Percentiles rank a stretch among this genome's conserved stretches.
These are phyloP conservation scores for Calonectria henricotiae DNA, from an alignment of 2,329 filamentous ascomycete species.

Conservation along the genomic window DNA sequence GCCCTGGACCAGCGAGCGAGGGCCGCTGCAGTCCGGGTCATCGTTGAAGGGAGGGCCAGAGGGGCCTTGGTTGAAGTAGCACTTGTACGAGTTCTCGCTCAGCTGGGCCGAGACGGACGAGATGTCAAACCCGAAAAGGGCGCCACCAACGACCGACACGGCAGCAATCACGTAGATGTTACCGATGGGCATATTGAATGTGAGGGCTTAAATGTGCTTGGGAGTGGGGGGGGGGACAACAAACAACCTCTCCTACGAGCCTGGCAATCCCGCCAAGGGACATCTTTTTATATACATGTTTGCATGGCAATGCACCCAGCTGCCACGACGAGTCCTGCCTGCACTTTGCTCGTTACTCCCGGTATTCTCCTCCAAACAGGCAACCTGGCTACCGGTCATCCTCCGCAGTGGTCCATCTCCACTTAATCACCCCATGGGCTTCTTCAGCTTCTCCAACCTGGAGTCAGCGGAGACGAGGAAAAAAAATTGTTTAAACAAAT, in stretches of 20 bases:
- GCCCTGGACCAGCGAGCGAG: conserved; percentile 64
- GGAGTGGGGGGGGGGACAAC: too few relatives aligned
- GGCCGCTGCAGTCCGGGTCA: conserved; percentile 54
- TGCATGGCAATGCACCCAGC: not conserved
- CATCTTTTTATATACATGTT: not conserved
- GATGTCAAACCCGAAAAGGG: conserved; percentile 51
- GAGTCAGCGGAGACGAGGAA: conserved; percentile 20
- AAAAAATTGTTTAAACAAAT: conserved; percentile 12
- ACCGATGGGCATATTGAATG: conserved; percentile 39
- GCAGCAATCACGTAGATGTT: conserved; percentile 51
- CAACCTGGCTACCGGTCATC: conserved; percentile 8
- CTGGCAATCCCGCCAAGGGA: not conserved
- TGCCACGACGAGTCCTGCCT: not conserved
- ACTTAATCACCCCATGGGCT: conserved; percentile 33
- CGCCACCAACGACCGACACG: conserved; percentile 47
- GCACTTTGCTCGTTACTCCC: not conserved
- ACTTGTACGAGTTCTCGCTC: conserved; percentile 58
- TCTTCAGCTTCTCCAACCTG: conserved; percentile 30
- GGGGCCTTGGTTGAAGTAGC: conserved; percentile 60
- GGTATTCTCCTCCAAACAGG: conserved; percentile 6
- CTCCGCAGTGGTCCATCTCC: conserved; percentile 15
- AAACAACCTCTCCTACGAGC: not conserved
- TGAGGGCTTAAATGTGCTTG: not conserved
- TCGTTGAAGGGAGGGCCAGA: conserved; percentile 54
- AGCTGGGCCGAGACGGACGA: conserved; percentile 50